Evolutionary conservation across 306 rosid species (phyloP).

Genomic region (Clitoria ternatea): DNA sequence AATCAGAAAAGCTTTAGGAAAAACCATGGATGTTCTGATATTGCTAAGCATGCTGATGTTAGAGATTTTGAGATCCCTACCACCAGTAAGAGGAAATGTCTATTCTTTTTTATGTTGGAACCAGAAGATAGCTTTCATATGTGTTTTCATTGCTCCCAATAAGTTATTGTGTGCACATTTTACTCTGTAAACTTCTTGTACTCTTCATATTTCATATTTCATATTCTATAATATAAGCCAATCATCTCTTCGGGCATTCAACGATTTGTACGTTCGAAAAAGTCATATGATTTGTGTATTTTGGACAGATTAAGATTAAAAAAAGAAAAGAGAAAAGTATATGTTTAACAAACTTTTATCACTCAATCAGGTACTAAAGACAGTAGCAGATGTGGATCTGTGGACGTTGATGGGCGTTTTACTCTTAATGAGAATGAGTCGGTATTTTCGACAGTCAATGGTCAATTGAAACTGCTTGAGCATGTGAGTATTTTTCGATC

Average conservation of each 20-base stretch:
- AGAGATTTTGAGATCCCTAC: conserved; percentile 26
- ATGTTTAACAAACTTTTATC: background rate
- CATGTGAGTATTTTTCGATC: conserved; percentile 29
- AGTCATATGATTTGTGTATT: background rate
- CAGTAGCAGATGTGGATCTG: conserved; percentile 14
- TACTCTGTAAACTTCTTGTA: background rate
- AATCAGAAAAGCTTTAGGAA: conserved; percentile 21
- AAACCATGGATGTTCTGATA: conserved; percentile 14
- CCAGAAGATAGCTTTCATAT: background rate
- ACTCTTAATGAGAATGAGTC: conserved; percentile 29
- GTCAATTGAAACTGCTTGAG: conserved; percentile 32
- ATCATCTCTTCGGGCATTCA: background rate
- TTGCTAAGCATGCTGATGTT: conserved; percentile 17
- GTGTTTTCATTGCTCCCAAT: background rate
- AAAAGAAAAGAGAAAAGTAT: background rate
- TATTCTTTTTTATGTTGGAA: background rate
- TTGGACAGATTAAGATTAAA: too few relatives aligned
- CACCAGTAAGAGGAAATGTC: conserved; percentile 28
- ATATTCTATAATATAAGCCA: background rate
- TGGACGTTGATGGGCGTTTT: conserved; percentile 30
- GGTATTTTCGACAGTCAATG: conserved; percentile 21
- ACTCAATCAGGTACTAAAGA: conserved; percentile 28
- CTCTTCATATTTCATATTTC: too few relatives aligned
- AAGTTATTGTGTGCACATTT: background rate
- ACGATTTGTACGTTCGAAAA: too few relatives aligned